Conservation (phyloP, 805 yeast species). For the Kluyveromyces wickerhamii region DNA sequence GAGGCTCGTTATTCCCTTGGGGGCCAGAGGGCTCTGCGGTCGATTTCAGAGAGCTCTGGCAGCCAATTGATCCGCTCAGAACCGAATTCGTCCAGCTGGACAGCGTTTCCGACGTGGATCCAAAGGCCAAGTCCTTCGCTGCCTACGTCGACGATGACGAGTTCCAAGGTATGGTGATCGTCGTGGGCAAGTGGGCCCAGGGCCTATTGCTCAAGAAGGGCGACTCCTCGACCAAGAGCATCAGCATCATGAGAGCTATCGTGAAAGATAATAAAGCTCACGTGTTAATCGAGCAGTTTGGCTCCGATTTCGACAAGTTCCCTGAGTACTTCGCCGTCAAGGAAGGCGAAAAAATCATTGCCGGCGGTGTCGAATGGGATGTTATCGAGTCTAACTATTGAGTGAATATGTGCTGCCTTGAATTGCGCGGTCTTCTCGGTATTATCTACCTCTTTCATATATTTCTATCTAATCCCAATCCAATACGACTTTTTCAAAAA, state of each 20-base stretch:
- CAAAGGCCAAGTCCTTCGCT: conserved; percentile 17
- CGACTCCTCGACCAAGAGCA: conserved; percentile 14
- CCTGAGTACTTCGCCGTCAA: conserved; percentile 21
- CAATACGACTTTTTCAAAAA: no score
- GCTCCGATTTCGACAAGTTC: conserved; percentile 21
- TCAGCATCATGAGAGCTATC: conserved; percentile 24
- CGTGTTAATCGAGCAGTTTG: conserved; percentile 16
- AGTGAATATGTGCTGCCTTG: no score
- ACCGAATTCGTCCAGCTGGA: conserved; percentile 16
- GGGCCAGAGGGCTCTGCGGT: conserved; percentile 24
- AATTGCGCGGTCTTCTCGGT: no score
- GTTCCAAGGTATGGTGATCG: conserved; percentile 24
- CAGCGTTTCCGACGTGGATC: conserved; percentile 7
- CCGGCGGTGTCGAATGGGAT: conserved; percentile 23
- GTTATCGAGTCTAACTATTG: conserved; percentile 24
- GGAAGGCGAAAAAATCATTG: conserved; percentile 18
- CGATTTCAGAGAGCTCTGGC: conserved; percentile 30
- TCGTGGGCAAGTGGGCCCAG: conserved; percentile 29
- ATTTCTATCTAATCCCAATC: no score
- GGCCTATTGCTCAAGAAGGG: conserved; percentile 25
- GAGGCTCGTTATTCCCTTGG: conserved; percentile 26
- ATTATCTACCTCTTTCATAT: no score
- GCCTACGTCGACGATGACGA: conserved; percentile 17
- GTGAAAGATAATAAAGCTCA: conserved; percentile 12
- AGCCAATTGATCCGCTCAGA: conserved; percentile 25